phyloP scores from a whole-genome alignment of 2,329 filamentous ascomycete genomes.

The Stachybotrys chartarum region DNA sequence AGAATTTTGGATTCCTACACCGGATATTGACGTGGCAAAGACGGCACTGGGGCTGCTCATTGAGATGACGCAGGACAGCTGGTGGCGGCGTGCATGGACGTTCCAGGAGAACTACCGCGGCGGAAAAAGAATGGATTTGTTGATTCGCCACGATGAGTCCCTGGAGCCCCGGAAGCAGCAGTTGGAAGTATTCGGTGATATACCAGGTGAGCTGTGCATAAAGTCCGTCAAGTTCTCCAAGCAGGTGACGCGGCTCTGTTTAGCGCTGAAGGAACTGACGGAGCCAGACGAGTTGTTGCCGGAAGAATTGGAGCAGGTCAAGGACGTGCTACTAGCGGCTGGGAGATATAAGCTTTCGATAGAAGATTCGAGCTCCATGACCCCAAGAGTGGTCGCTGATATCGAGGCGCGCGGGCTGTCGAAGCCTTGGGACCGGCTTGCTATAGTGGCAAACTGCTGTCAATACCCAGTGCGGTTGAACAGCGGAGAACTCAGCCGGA shows the following conservation, averaged over 20 bases:
- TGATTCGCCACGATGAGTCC: constrained; percentile 14
- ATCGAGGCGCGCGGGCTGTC: constrained; percentile 12
- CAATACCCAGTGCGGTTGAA: constrained; percentile 18
- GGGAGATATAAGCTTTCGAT: constrained; percentile 17
- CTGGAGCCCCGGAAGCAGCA: constrained; percentile 13
- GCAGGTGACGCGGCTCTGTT: constrained; percentile 15
- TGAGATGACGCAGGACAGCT: constrained; percentile 16
- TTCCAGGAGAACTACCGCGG: constrained; percentile 26
- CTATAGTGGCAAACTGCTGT: constrained; percentile 25
- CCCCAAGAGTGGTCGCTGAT: constrained; percentile 15
- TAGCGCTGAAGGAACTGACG: constrained; percentile 5
- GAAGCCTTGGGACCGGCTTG: constrained; percentile 17
- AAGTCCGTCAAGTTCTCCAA: constrained; percentile 11
- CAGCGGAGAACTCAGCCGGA: constrained; percentile 6
- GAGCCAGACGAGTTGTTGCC: not conserved
- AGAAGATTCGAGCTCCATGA: constrained; percentile 14
- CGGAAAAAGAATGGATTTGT: constrained; percentile 16
- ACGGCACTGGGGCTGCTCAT: constrained; percentile 12
- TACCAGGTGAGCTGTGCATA: constrained; percentile 16
- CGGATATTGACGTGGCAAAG: constrained; percentile 1
- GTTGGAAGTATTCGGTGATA: not conserved
- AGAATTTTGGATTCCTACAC: constrained; percentile 1
- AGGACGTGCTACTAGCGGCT: constrained; percentile 11
- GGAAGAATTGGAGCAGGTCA: not conserved
- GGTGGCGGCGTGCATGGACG: constrained; percentile 24